phyloP scores from a whole-genome alignment of 108 stramenopile species.

The Bacterosira constricta region DNA sequence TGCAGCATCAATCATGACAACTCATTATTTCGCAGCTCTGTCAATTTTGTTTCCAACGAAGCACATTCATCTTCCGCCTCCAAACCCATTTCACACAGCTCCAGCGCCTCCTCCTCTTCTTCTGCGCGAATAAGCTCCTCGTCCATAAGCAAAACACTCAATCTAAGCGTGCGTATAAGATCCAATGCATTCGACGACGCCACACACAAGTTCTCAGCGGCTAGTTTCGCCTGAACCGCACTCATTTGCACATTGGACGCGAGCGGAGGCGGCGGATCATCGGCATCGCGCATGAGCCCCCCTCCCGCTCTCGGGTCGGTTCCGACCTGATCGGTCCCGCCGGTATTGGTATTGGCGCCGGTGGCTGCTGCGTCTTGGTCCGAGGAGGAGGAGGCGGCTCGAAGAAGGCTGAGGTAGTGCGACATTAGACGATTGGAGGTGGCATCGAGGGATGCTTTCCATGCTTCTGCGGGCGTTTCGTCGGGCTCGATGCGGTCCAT shows the following conservation, averaged over 20 bases:
- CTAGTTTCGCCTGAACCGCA: constrained; percentile 69
- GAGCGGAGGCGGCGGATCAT: constrained; percentile 79
- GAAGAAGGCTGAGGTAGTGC: constrained; percentile 78
- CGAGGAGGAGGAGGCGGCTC: constrained; percentile 59
- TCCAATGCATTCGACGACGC: constrained; percentile 72
- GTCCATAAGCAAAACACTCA: constrained; percentile 80
- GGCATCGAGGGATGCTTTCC: constrained; percentile 76
- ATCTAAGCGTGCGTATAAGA: constrained; percentile 80
- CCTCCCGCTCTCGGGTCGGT: constrained; percentile 62
- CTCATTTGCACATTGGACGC: constrained; percentile 65
- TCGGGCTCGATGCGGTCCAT: constrained; percentile 81
- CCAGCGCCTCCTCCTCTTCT: constrained; percentile 73
- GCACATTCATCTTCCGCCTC: constrained; percentile 58
- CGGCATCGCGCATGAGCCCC: constrained; percentile 63
- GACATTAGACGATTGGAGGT: constrained; percentile 86
- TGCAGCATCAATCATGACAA: constrained; percentile 11
- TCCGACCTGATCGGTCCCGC: constrained; percentile 20
- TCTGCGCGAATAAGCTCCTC: constrained; percentile 77
- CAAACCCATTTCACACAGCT: constrained; percentile 47
- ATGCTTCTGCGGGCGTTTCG: constrained; percentile 74
- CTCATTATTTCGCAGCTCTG: constrained; percentile 53
- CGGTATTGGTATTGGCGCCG: neutral
- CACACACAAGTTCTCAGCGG: constrained; percentile 82
- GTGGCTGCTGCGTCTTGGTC: constrained; percentile 19
- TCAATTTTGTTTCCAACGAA: constrained; percentile 66